phyloP scores from a whole-genome alignment of 768 basidiomycete genomes.

The Tricholomella constricta region DNA sequence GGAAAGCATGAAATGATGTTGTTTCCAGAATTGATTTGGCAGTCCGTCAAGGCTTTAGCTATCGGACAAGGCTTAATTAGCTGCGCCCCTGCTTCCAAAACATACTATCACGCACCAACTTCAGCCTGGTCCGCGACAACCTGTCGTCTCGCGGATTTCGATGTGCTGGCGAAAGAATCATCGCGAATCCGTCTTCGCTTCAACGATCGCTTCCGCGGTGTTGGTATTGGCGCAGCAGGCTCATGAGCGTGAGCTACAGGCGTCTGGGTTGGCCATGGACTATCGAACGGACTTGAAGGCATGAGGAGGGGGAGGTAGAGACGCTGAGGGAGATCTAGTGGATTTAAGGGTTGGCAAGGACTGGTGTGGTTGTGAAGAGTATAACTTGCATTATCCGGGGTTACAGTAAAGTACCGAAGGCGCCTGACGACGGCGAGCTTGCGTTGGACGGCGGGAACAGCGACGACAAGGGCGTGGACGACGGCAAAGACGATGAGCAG shows the following conservation, averaged over 20 bases:
- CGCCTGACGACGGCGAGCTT: conserved; percentile 8
- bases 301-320: conserved; percentile 33
- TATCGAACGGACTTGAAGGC: conserved; percentile 32
- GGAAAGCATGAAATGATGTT: conserved; percentile 81
- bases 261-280: conserved; percentile 50
- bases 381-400: conserved; percentile 35
- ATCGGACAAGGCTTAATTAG: conserved; percentile 4
- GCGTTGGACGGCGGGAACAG: conserved; percentile 18
- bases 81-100: not conserved
- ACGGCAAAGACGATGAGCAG: conserved; percentile 24
- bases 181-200: conserved; percentile 32
- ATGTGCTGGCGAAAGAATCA: conserved; percentile 23
- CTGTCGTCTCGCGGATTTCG: conserved; percentile 35
- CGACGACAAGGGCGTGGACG: conserved; percentile 19
- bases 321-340: conserved; percentile 23
- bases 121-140: conserved; percentile 36
- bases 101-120: conserved; percentile 30
- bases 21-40: conserved; percentile 65
- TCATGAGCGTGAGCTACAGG: conserved; percentile 19
- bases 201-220: conserved; percentile 23
- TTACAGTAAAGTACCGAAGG: conserved; percentile 11
- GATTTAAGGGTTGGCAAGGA: conserved; percentile 22
- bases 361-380: conserved; percentile 25
- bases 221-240: conserved; percentile 7
- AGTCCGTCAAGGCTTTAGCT: conserved; percentile 48